These are phyloP conservation scores for Rhipidocladum racemiflorum DNA, from an alignment of 176 grass and related monocot species.

Conservation along the genomic window DNA sequence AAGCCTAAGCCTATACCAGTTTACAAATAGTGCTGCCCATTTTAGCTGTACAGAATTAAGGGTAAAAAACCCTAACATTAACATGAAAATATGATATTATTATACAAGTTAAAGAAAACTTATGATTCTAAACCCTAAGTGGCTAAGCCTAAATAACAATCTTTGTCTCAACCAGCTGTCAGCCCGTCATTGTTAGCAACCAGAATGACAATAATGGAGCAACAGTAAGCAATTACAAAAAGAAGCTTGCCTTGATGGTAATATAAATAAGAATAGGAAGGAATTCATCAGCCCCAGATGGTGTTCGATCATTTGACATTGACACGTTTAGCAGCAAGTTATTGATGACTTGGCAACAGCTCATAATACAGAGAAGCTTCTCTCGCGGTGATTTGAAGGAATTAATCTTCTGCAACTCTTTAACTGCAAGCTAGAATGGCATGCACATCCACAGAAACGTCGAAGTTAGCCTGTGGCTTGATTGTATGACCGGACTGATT, in stretches of 20 bases:
- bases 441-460: slow-evolving; percentile 22
- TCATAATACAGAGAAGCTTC: slow-evolving; percentile 85
- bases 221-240: slow-evolving; percentile 26
- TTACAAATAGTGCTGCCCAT: neutral
- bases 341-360: slow-evolving; percentile 92
- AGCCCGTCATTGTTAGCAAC: neutral
- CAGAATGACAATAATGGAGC: neutral
- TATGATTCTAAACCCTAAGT: neutral
- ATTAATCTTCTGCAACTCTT: slow-evolving; percentile 95
- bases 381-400: slow-evolving; percentile 76
- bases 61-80: neutral
- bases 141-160: neutral
- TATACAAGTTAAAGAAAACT: neutral
- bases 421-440: slow-evolving; percentile 67
- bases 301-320: slow-evolving; percentile 57
- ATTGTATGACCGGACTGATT: neutral
- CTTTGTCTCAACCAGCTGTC: neutral
- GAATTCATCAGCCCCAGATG: slow-evolving; percentile 90
- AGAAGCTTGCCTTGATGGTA: slow-evolving; percentile 79
- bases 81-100: neutral
- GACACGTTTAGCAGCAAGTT: slow-evolving; percentile 85
- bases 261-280: slow-evolving; percentile 93
- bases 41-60: neutral
- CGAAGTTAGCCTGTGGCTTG: neutral
- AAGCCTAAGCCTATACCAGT: neutral